Percentiles rank a stretch among this genome's conserved stretches.
Evolutionary conservation across 805 yeast genomes (phyloP).

Genomic region (Yamadazyma endophytica): DNA sequence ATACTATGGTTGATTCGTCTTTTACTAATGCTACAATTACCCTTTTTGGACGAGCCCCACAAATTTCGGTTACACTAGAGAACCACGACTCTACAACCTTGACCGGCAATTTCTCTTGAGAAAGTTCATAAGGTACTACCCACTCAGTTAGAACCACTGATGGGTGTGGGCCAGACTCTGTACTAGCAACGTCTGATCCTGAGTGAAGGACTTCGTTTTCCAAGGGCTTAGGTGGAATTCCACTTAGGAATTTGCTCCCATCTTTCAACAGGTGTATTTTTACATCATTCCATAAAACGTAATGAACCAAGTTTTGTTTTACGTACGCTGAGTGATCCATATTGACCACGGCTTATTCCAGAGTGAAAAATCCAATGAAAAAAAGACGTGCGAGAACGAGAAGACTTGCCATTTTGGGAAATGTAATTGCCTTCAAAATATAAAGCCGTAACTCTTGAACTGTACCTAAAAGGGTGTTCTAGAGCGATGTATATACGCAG

Average conservation of each 20-base stretch:
- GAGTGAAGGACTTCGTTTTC: not conserved
- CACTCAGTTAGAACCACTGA: conserved; percentile 35
- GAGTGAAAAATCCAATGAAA: too few species aligned
- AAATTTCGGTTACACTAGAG: conserved; percentile 14
- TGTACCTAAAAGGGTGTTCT: too few species aligned
- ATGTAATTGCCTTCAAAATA: too few species aligned
- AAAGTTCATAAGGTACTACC: conserved; percentile 35
- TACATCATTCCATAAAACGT: conserved; percentile 43
- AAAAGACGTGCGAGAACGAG: too few species aligned
- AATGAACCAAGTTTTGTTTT: conserved; percentile 38
- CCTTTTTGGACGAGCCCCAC: conserved; percentile 33
- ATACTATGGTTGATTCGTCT: conserved; percentile 69
- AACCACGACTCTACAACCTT: conserved; percentile 40
- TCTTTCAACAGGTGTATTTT: too few species aligned
- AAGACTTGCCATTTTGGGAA: too few species aligned
- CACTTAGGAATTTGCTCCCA: too few species aligned
- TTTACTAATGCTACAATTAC: conserved; percentile 54
- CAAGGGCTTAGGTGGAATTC: too few species aligned
- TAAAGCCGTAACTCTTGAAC: too few species aligned
- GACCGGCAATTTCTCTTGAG: conserved; percentile 28
- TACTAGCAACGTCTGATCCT: conserved; percentile 15
- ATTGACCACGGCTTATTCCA: too few species aligned
- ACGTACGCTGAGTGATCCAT: conserved; percentile 24
- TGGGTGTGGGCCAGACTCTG: too few species aligned
- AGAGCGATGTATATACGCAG: too few species aligned